Percentiles rank a stretch among this genome's conserved stretches.
phyloP scores from a whole-genome alignment of 331 rosid species.

The Stylosanthes scabra region DNA sequence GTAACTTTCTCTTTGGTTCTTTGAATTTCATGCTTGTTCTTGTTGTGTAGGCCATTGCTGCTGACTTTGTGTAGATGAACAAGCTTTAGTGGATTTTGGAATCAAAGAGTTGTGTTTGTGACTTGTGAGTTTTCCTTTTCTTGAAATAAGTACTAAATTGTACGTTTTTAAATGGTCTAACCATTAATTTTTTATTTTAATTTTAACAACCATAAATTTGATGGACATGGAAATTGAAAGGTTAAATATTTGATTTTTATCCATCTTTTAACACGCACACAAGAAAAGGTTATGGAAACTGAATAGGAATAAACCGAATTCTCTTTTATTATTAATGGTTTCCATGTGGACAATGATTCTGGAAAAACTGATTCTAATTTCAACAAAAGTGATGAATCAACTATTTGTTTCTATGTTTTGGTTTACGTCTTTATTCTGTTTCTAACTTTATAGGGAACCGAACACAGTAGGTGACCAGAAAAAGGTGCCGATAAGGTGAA shows the following conservation, averaged over 20 bases:
- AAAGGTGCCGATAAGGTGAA: constrained; percentile 39
- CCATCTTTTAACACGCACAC: no score
- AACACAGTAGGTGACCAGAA: constrained; percentile 51
- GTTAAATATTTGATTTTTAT: background rate
- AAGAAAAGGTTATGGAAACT: background rate
- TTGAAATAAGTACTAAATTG: background rate
- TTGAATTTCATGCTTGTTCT: no score
- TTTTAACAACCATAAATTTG: background rate
- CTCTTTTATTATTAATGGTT: background rate
- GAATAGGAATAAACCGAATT: background rate
- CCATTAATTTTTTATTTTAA: no score
- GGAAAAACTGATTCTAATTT: constrained; percentile 10
- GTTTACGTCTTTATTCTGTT: constrained; percentile 35
- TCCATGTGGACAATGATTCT: background rate
- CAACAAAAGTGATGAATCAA: constrained; percentile 20
- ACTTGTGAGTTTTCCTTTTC: constrained; percentile 15
- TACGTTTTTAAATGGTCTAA: no score
- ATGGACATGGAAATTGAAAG: background rate
- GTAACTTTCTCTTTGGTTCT: no score
- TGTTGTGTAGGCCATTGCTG: no score
- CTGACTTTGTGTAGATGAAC: no score
- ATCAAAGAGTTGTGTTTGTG: constrained; percentile 29
- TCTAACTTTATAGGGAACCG: constrained; percentile 30
- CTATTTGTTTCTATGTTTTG: constrained; percentile 44
- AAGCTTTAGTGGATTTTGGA: constrained; percentile 30